Evolutionary conservation across 2,329 filamentous ascomycete genomes (phyloP), one percentile per base, ranked within the genome.

Genomic region (Pseudogymnoascus sp.): DNA sequence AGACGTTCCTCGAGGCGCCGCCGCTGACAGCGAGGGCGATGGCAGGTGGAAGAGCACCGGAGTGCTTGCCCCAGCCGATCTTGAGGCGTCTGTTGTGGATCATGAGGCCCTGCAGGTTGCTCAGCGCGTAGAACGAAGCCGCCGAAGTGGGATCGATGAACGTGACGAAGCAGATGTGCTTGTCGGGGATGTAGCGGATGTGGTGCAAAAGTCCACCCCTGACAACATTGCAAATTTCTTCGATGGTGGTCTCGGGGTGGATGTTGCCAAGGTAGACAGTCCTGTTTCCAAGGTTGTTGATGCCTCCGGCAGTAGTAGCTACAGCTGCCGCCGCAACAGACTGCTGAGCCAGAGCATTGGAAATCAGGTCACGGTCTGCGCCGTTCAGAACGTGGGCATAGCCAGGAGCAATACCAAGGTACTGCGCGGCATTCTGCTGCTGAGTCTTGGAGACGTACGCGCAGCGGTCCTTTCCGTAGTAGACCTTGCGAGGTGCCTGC

Each of bases 21-120:
- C 93, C 95, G 70, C 92, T 97, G 61, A 99, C 95, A 56, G 95
- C 95, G 68, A 99, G 81, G 19, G 95, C 93, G 73, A 99, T 98
- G 6, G 95, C 95, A 19, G 95, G 93, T 40, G 95, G 95, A 26
- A 99, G 86, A 69, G 93, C 93, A 65, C 95, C 95, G 4, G 95
- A 99, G 77, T 99, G 95, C 82, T 99, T 99, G 68, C 95, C 95
- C 95, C 95, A 99, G 68, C 95, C 95, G 75, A 99, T 97, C 84
- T 99, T 99, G 69, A 99, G 82, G 61, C 95, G 88, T 67, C 95
- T 87, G 78, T 99, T 99, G 80, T 99, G 95, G 71, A 99, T 99
- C 95, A 99, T 99, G 68, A 99, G 80, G 24, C 95, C 95, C 75
- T 99, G 95, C 28, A 99, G 82, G 78, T 98, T 98, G 83, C 93